Evolutionary conservation across 1,284 basidiomycete species (phyloP).

Genomic region (Sporisorium reilianum): DNA sequence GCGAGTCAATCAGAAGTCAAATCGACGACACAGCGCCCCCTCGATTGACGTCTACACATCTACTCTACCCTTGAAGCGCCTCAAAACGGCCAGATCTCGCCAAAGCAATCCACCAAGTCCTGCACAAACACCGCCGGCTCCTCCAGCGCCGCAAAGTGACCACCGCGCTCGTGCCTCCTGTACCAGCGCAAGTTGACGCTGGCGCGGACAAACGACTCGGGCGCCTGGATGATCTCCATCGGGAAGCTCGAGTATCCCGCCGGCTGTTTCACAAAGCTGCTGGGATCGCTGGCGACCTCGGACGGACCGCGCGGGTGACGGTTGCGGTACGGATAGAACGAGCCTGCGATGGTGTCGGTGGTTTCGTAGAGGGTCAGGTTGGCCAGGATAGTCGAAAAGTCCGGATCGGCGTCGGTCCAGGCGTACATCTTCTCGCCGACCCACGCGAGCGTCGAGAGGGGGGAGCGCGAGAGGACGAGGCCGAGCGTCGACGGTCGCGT

Average conservation of each 20-base stretch:
- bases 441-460: conserved; percentile 70
- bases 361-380: conserved; percentile 71
- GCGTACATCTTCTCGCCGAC: conserved; percentile 71
- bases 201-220: conserved; percentile 66
- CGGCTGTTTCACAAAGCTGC: conserved; percentile 67
- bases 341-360: conserved; percentile 70
- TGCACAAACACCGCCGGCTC: conserved; percentile 69
- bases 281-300: conserved; percentile 23
- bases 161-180: conserved; percentile 67
- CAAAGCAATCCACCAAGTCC: conserved; percentile 61
- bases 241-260: conserved; percentile 70
- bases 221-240: conserved; percentile 69
- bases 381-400: conserved; percentile 60
- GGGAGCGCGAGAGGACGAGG: conserved; percentile 67
- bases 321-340: conserved; percentile 71
- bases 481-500: conserved; percentile 71
- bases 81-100: conserved; percentile 42
- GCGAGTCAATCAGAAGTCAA: no score
- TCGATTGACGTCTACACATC: no score
- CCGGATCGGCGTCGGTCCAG: conserved; percentile 69
- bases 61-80: no score
- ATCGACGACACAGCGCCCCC: no score
- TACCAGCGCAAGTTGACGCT: conserved; percentile 69
- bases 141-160: conserved; percentile 70
- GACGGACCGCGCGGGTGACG: conserved; percentile 48